Evolutionary conservation across 441 rosid genomes (phyloP).

Genomic region (Gossypium lobatum): DNA sequence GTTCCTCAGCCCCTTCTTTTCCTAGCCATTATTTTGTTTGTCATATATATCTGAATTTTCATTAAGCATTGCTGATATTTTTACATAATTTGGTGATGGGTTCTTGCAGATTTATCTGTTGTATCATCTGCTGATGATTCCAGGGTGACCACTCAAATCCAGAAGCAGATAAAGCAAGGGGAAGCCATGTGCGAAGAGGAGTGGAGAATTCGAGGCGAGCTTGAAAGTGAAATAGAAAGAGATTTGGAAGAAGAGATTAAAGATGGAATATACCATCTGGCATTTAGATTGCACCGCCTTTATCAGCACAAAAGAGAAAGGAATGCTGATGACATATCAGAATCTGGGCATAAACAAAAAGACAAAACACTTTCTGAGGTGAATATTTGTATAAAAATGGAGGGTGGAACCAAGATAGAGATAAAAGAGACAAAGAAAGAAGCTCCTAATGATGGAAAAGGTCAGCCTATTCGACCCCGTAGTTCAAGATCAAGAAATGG

Average conservation of each 20-base stretch:
- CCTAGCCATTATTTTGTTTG: neutral
- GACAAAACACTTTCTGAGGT: conserved; percentile 42
- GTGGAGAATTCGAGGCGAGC: conserved; percentile 52
- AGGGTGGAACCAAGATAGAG: conserved; percentile 62
- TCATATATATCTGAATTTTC: neutral
- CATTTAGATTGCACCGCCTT: conserved; percentile 58
- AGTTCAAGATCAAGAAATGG: conserved; percentile 6
- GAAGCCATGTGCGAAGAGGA: conserved; percentile 39
- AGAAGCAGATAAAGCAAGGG: neutral
- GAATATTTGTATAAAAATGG: conserved; percentile 56
- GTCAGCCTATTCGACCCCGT: conserved; percentile 4
- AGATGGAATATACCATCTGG: conserved; percentile 59
- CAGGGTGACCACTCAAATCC: neutral
- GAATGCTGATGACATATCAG: conserved; percentile 17
- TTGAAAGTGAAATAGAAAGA: conserved; percentile 59
- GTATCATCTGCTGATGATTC: neutral
- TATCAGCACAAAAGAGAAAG: conserved; percentile 53
- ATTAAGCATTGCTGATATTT: neutral
- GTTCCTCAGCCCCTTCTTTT: conserved; percentile 6
- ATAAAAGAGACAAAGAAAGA: conserved; percentile 54
- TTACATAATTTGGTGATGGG: neutral
- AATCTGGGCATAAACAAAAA: neutral
- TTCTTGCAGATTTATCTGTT: conserved; percentile 19
- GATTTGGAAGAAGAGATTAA: conserved; percentile 74
- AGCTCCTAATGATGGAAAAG: conserved; percentile 11